Evolutionary conservation across 495 filamentous ascomycete genomes (phyloP).

Genomic region (Lasiosphaeris hirsuta): DNA sequence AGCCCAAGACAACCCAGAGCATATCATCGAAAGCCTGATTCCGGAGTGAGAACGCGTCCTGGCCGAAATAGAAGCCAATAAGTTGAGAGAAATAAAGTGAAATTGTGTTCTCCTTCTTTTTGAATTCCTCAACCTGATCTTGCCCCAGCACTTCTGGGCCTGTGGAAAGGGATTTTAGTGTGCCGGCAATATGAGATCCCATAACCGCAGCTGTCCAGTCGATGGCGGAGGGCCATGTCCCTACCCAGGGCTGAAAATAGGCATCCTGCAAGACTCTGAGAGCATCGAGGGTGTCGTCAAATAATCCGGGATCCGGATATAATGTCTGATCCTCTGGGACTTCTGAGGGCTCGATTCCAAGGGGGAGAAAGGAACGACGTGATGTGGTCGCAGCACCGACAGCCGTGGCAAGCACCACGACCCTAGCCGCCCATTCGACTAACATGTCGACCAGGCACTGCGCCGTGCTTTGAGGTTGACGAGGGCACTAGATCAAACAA

Average conservation of each 20-base stretch:
- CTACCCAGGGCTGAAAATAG: constrained; percentile 74
- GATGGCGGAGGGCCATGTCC: constrained; percentile 81
- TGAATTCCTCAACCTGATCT: constrained; percentile 31
- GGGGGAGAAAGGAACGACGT: no score
- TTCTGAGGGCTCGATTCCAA: background rate
- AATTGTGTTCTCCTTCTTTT: constrained; percentile 66
- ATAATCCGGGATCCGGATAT: constrained; percentile 23
- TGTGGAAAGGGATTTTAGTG: constrained; percentile 60
- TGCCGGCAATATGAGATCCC: constrained; percentile 72
- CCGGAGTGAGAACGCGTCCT: constrained; percentile 72
- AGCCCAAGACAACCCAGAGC: constrained; percentile 92
- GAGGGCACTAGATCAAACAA: background rate
- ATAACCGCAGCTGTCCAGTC: constrained; percentile 94
- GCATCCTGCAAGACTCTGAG: constrained; percentile 70
- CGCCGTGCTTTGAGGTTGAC: background rate
- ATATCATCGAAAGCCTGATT: constrained; percentile 92
- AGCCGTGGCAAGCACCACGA: background rate
- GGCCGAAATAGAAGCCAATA: constrained; percentile 78
- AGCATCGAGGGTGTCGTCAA: constrained; percentile 52
- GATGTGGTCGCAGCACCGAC: background rate
- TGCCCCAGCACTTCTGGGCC: constrained; percentile 24
- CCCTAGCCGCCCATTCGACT: background rate
- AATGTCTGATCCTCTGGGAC: background rate
- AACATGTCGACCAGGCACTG: background rate
- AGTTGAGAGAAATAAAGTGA: constrained; percentile 79